Evolutionary conservation across 1,284 basidiomycete species (phyloP).

Genomic region (Phylloporus gajari): DNA sequence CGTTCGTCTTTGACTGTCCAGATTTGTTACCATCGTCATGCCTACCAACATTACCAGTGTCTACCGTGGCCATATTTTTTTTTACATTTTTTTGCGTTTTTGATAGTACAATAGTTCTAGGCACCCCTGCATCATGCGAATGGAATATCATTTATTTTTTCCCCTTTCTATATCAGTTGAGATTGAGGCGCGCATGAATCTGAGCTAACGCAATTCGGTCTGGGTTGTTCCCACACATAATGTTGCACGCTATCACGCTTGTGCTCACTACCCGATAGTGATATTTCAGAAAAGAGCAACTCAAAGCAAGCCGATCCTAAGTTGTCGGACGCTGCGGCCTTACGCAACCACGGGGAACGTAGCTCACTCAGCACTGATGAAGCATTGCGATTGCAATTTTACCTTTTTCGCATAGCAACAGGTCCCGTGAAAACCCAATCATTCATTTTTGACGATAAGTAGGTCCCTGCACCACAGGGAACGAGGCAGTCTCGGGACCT

Average conservation of each 20-base stretch:
- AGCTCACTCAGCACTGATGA: background rate
- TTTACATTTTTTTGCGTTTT: background rate
- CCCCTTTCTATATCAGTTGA: background rate
- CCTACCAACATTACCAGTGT: background rate
- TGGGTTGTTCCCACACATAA: background rate
- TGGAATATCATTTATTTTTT: background rate
- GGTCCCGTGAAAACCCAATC: background rate
- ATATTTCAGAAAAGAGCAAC: too few relatives aligned
- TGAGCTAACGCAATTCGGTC: background rate
- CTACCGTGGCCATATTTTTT: background rate
- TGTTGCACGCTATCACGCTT: background rate
- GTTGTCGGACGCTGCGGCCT: background rate
- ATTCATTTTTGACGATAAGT: background rate
- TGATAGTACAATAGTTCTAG: constrained; percentile 7
- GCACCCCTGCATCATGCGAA: constrained; percentile 23
- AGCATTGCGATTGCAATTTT: background rate
- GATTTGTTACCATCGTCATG: background rate
- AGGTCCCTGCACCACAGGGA: too few relatives aligned
- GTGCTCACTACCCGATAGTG: background rate
- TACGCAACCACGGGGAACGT: background rate
- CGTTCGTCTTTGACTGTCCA: background rate
- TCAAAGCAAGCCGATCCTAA: background rate
- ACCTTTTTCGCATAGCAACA: background rate
- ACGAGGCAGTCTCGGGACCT: background rate
- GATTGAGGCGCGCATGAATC: background rate